phyloP scores from a whole-genome alignment of 1,139 yeast species.

The Candida sp. region DNA sequence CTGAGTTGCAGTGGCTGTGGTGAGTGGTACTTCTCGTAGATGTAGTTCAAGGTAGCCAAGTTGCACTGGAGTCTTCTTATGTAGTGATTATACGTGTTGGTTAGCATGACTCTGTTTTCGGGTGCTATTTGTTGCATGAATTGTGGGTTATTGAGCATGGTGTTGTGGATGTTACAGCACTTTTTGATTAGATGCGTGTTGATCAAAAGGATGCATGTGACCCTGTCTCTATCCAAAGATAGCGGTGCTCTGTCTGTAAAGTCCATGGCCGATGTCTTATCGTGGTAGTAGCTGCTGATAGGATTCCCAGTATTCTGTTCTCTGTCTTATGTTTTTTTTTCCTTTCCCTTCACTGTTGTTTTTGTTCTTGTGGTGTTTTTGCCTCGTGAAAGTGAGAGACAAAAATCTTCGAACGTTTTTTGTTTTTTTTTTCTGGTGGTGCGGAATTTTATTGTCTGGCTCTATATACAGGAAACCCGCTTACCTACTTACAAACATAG shows the following conservation, averaged over 20 bases:
- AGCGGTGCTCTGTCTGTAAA: slow-evolving; percentile 18
- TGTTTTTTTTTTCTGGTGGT: not conserved
- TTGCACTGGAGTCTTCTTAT: slow-evolving; percentile 59
- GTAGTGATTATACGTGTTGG: slow-evolving; percentile 54
- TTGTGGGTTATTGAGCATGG: slow-evolving; percentile 38
- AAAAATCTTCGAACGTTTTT: not conserved
- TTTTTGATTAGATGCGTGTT: slow-evolving; percentile 57
- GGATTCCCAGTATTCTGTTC: slow-evolving; percentile 1
- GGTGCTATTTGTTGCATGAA: slow-evolving; percentile 39
- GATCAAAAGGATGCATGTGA: slow-evolving; percentile 53
- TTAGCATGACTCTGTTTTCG: slow-evolving; percentile 38
- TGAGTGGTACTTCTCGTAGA: slow-evolving; percentile 53
- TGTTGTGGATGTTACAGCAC: slow-evolving; percentile 43
- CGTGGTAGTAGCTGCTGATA: not conserved
- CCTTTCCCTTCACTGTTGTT: slow-evolving; percentile 3
- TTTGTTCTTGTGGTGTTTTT: slow-evolving; percentile 4
- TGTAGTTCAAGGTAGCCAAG: slow-evolving; percentile 53
- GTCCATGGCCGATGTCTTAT: slow-evolving; percentile 6
- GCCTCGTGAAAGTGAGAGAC: not conserved
- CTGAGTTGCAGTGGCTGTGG: slow-evolving; percentile 21
- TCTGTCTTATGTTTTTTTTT: not conserved
- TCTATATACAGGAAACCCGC: slow-evolving; percentile 8
- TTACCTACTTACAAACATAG: no score
- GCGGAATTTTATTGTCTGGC: not conserved
- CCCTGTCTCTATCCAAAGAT: slow-evolving; percentile 46